phyloP scores from a whole-genome alignment of 2,329 filamentous ascomycete genomes.

The Lasiodiplodia sp. region DNA sequence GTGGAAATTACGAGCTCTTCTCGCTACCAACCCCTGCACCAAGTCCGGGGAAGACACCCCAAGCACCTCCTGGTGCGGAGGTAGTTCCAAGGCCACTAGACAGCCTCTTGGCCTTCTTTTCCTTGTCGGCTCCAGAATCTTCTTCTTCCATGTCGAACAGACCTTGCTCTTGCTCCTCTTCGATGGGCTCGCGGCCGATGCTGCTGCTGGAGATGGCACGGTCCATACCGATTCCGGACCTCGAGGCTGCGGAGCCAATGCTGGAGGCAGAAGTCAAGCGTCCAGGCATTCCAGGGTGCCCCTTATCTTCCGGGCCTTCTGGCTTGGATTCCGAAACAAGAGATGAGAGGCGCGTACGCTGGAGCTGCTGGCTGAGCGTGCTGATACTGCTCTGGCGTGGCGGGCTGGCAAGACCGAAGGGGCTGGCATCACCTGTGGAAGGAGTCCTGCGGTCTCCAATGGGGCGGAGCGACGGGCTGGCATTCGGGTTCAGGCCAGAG shows the following conservation, averaged over 20 bases:
- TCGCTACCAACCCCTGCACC: background rate
- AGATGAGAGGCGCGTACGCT: conserved; percentile 51
- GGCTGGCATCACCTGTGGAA: conserved; percentile 56
- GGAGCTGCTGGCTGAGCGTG: conserved; percentile 66
- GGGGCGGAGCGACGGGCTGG: conserved; percentile 60
- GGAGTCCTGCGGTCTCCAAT: conserved; percentile 54
- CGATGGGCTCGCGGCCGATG: conserved; percentile 49
- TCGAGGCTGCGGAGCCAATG: conserved; percentile 37
- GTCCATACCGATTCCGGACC: conserved; percentile 41
- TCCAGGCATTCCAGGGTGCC: conserved; percentile 72
- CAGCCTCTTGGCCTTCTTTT: conserved; percentile 18
- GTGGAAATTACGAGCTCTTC: conserved; percentile 7
- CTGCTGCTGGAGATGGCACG: conserved; percentile 48
- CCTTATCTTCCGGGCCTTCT: conserved; percentile 35
- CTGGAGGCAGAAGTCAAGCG: conserved; percentile 45
- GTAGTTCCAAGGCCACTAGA: conserved; percentile 1
- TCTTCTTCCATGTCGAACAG: conserved; percentile 53
- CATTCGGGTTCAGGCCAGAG: conserved; percentile 59
- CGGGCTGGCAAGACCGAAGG: conserved; percentile 60
- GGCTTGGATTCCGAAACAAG: conserved; percentile 35
- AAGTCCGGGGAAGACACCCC: conserved; percentile 17
- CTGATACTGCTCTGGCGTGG: conserved; percentile 65
- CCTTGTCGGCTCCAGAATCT: conserved; percentile 33
- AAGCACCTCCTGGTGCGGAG: conserved; percentile 6
- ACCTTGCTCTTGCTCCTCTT: conserved; percentile 51